Conservation (phyloP, 2,329 filamentous ascomycete species). For the Zymoseptoria brevis region DNA sequence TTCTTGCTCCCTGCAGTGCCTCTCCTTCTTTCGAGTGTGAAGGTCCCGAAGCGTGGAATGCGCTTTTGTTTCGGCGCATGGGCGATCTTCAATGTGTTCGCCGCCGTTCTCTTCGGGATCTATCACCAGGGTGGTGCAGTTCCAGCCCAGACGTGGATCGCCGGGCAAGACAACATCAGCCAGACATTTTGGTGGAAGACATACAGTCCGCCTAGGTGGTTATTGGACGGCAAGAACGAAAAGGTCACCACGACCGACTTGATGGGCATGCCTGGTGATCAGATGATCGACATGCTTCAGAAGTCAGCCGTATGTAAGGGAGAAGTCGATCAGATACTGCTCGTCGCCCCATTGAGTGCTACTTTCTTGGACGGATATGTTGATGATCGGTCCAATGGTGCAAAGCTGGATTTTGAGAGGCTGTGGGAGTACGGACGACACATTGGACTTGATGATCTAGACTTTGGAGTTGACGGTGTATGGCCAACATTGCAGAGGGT, state of each 20-base stretch:
- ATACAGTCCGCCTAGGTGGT: slow-evolving; percentile 73
- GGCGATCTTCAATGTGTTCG: slow-evolving; percentile 60
- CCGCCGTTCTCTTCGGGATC: slow-evolving; percentile 67
- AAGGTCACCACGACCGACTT: slow-evolving; percentile 63
- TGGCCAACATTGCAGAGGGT: slow-evolving; percentile 63
- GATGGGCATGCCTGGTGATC: slow-evolving; percentile 60
- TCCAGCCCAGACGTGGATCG: slow-evolving; percentile 67
- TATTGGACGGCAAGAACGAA: slow-evolving; percentile 67
- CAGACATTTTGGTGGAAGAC: slow-evolving; percentile 80
- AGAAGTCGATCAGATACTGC: slow-evolving; percentile 34
- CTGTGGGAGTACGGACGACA: slow-evolving; percentile 62
- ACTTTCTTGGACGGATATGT: slow-evolving; percentile 56
- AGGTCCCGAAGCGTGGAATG: slow-evolving; percentile 48
- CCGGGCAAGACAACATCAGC: slow-evolving; percentile 57
- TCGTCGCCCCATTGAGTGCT: slow-evolving; percentile 67
- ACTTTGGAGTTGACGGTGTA: slow-evolving; percentile 69
- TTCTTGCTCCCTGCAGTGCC: slow-evolving; percentile 70
- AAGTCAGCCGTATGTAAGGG: slow-evolving; percentile 55
- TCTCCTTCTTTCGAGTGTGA: slow-evolving; percentile 65
- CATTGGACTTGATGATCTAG: slow-evolving; percentile 71
- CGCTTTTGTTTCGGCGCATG: slow-evolving; percentile 36
- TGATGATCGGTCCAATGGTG: neutral
- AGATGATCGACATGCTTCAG: slow-evolving; percentile 52
- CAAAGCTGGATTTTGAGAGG: slow-evolving; percentile 47
- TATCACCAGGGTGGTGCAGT: slow-evolving; percentile 77